These are phyloP conservation scores for Globisporangium sylvaticum DNA, from an alignment of 352 stramenopile genomes.

Conservation along the genomic window DNA sequence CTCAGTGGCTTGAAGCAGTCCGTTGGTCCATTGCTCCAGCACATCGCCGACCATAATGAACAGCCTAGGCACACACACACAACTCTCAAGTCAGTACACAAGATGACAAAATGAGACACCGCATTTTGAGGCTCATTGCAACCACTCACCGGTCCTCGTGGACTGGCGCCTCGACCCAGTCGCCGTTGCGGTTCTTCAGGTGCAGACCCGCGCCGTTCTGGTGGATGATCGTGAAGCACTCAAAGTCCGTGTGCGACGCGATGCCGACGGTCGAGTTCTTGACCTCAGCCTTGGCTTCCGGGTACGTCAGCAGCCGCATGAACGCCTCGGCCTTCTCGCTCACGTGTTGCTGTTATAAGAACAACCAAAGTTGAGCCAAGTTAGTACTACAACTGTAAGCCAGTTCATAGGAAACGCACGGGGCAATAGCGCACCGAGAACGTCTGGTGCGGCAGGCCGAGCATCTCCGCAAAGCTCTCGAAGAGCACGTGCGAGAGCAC, in stretches of 20 bases:
- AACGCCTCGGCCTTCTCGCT: constrained; percentile 67
- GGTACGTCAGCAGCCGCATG: constrained; percentile 78
- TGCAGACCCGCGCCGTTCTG: constrained; percentile 75
- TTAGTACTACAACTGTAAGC: neutral
- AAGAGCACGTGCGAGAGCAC: constrained; percentile 65
- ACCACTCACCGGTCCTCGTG: constrained; percentile 55
- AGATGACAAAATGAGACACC: too few species aligned
- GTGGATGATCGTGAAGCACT: constrained; percentile 85
- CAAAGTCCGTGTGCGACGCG: constrained; percentile 80
- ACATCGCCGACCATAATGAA: constrained; percentile 83
- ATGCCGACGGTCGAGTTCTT: constrained; percentile 74
- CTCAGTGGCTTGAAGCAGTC: constrained; percentile 62
- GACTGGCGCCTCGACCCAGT: constrained; percentile 71
- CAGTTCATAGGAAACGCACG: neutral
- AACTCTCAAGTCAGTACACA: neutral
- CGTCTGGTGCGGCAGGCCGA: constrained; percentile 48
- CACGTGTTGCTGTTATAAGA: constrained; percentile 48
- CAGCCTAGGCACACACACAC: constrained; percentile 24
- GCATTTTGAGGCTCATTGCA: too few species aligned
- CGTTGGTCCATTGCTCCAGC: constrained; percentile 82
- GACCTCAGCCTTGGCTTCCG: constrained; percentile 34
- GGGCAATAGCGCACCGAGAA: constrained; percentile 39
- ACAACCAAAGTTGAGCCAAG: neutral
- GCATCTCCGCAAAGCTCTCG: constrained; percentile 77
- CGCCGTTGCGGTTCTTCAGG: constrained; percentile 47